A percentile compares a stretch with the other conserved stretches of the same genome.
Conservation (phyloP, 805 yeast species). For the Metschnikowia hibisci region DNA sequence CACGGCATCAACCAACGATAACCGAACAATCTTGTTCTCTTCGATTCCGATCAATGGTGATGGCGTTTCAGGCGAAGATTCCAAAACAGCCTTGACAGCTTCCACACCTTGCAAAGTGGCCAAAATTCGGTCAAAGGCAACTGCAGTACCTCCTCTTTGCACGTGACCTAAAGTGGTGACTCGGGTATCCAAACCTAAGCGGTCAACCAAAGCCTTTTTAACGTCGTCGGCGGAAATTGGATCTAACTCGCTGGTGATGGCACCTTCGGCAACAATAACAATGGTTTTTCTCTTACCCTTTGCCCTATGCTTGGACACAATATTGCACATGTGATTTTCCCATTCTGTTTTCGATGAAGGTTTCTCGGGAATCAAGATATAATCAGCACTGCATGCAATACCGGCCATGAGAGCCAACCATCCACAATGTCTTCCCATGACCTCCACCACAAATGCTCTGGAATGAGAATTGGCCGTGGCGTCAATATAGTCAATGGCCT, state of each 20-base stretch:
- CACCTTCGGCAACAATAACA: conserved; percentile 83
- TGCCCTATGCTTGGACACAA: conserved; percentile 59
- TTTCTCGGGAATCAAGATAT: conserved; percentile 73
- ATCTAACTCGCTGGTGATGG: conserved; percentile 62
- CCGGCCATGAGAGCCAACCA: conserved; percentile 85
- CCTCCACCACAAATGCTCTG: conserved; percentile 80
- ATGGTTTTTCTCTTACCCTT: conserved; percentile 76
- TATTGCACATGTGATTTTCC: conserved; percentile 63
- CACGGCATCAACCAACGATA: conserved; percentile 72
- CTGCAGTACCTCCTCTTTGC: conserved; percentile 81
- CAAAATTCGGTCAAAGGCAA: conserved; percentile 65
- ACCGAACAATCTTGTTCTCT: conserved; percentile 66
- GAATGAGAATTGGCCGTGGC: conserved; percentile 83
- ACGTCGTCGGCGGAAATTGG: conserved; percentile 68
- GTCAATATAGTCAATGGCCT: conserved; percentile 75
- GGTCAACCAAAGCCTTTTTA: conserved; percentile 56
- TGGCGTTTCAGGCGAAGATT: conserved; percentile 63
- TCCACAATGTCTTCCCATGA: conserved; percentile 89
- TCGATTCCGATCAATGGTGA: conserved; percentile 74
- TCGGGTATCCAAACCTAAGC: conserved; percentile 69
- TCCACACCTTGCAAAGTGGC: conserved; percentile 82
- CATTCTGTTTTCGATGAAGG: conserved; percentile 64
- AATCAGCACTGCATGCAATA: conserved; percentile 75
- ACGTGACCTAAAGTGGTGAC: conserved; percentile 77
- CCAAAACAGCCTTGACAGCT: conserved; percentile 72